phyloP scores from a whole-genome alignment of 371 early-diverging fungal genomes.

The Rhizomucor pusillus region DNA sequence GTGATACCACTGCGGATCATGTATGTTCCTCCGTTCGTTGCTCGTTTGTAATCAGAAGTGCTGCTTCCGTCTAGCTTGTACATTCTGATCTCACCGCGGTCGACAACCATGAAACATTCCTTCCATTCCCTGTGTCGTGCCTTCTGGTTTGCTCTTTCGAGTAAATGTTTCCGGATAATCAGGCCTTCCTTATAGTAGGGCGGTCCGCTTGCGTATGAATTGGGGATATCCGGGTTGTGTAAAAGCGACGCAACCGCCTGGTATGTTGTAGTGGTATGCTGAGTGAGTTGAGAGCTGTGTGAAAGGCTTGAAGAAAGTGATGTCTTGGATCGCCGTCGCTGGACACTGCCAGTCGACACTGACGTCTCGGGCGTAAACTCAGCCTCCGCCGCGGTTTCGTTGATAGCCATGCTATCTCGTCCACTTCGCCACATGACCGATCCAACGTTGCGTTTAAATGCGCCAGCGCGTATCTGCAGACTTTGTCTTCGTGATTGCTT shows the following conservation, averaged over 20 bases:
- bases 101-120: slow-evolving; percentile 73
- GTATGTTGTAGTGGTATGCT: slow-evolving; percentile 20
- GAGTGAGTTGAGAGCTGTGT: slow-evolving; percentile 16
- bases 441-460: slow-evolving; percentile 35
- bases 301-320: slow-evolving; percentile 23
- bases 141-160: slow-evolving; percentile 71
- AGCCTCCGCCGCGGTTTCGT: slow-evolving; percentile 4
- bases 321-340: slow-evolving; percentile 19
- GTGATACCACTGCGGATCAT: slow-evolving; percentile 17
- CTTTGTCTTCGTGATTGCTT: slow-evolving; percentile 20
- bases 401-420: slow-evolving; percentile 27
- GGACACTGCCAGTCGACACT: slow-evolving; percentile 9
- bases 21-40: slow-evolving; percentile 15
- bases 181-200: slow-evolving; percentile 70
- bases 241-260: slow-evolving; percentile 29
- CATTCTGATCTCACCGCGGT: slow-evolving; percentile 78
- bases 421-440: slow-evolving; percentile 35
- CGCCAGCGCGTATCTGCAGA: slow-evolving; percentile 23
- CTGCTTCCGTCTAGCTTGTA: slow-evolving; percentile 60
- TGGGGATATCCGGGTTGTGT: slow-evolving; percentile 19
- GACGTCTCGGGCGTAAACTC: slow-evolving; percentile 11
- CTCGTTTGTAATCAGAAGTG: slow-evolving; percentile 12
- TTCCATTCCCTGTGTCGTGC: slow-evolving; percentile 86
- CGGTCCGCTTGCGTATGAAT: slow-evolving; percentile 29
- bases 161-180: slow-evolving; percentile 81